Evolutionary conservation across 495 filamentous ascomycete species (phyloP).

Genomic region (Daldinia bambusicola): DNA sequence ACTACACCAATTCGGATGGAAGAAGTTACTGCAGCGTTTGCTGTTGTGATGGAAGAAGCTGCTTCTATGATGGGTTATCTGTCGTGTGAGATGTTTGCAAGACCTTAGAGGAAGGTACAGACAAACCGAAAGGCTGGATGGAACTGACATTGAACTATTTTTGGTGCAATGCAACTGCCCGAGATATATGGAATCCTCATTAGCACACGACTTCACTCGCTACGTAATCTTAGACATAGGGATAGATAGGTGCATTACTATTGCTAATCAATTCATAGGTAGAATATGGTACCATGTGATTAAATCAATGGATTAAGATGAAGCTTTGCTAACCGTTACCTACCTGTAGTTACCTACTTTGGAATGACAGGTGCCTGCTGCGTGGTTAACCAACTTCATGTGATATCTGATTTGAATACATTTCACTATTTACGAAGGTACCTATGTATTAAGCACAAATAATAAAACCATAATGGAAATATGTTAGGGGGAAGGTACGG

Average conservation of each 20-base stretch:
- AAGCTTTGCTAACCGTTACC: no score
- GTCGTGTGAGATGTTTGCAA: background rate
- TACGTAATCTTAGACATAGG: background rate
- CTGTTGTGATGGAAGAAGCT: background rate
- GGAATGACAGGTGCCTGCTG: no score
- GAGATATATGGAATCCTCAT: background rate
- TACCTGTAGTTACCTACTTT: no score
- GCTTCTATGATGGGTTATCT: background rate
- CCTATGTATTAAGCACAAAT: no score
- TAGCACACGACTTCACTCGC: background rate
- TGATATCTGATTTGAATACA: no score
- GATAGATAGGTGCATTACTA: no score
- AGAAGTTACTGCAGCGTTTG: background rate
- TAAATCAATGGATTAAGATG: no score
- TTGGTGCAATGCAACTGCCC: slow-evolving; percentile 7
- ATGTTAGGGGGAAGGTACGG: no score
- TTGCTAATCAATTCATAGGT: background rate
- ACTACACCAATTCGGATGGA: slow-evolving; percentile 43
- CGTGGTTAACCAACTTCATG: no score
- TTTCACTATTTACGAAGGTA: no score
- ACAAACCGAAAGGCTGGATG: no score
- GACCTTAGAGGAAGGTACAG: background rate
- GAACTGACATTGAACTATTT: slow-evolving; percentile 2
- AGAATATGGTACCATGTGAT: background rate
- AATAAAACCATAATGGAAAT: no score